Evolutionary conservation across 2,329 filamentous ascomycete species (phyloP).

Genomic region (Cercospora sesami): DNA sequence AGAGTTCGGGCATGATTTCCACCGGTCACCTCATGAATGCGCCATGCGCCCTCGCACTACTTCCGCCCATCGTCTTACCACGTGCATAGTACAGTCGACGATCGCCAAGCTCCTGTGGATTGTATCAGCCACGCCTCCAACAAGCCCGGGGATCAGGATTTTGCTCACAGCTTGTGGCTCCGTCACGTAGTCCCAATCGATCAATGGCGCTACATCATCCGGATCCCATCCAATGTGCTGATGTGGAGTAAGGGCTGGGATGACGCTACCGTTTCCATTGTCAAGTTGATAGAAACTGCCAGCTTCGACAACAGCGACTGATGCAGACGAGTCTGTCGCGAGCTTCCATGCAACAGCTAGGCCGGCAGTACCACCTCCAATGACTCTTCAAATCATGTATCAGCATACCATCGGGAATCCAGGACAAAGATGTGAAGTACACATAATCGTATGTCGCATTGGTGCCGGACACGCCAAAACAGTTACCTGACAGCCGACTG

Average conservation of each 20-base stretch:
- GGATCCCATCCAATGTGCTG: background rate
- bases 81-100: background rate
- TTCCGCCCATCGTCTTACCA: background rate
- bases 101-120: background rate
- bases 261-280: background rate
- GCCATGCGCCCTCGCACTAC: background rate
- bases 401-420: background rate
- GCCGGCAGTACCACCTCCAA: background rate
- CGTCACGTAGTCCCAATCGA: background rate
- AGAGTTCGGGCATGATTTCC: background rate
- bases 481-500: background rate
- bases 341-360: background rate
- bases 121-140: background rate
- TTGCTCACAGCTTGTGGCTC: background rate
- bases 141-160: background rate
- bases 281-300: background rate
- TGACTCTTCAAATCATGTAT: background rate
- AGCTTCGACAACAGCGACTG: background rate
- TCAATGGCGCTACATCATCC: background rate
- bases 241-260: background rate
- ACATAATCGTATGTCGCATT: background rate
- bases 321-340: background rate
- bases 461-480: background rate
- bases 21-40: background rate
- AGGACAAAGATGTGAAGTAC: background rate